A percentile compares a stretch with the other conserved stretches of the same genome.
Conservation (phyloP, 805 yeast genomes). For the Cyberlindnera nakhonratchasimensis region DNA sequence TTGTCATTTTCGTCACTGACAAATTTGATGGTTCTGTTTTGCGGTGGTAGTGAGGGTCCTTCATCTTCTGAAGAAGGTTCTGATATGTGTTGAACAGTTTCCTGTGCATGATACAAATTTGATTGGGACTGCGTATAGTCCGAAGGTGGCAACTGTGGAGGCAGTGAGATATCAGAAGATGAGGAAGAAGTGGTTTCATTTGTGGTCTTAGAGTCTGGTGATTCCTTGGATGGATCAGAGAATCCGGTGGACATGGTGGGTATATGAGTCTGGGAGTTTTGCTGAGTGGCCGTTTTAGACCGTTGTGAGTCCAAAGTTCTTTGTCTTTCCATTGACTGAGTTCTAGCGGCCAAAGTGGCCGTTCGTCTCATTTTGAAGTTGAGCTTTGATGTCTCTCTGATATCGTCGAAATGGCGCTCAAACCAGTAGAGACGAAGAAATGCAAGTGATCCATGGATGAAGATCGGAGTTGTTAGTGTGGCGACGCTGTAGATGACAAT, state of each 20-base stretch:
- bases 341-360: constrained; percentile 60
- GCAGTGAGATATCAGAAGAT: constrained; percentile 17
- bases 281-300: neutral
- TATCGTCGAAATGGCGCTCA: constrained; percentile 80
- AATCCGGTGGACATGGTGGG: neutral
- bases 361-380: constrained; percentile 82
- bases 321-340: constrained; percentile 29
- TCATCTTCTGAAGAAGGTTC: constrained; percentile 27
- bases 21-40: constrained; percentile 12
- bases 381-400: constrained; percentile 70
- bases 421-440: constrained; percentile 84
- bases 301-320: constrained; percentile 16
- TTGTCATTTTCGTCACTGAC: constrained; percentile 1
- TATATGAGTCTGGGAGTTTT: neutral
- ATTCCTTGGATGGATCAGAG: neutral
- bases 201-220: constrained; percentile 7
- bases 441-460: constrained; percentile 76
- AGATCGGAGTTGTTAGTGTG: constrained; percentile 78
- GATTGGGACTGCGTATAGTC: constrained; percentile 11
- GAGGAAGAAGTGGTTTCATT: constrained; percentile 10
- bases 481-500: constrained; percentile 61
- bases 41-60: constrained; percentile 8
- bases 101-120: constrained; percentile 7
- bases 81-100: constrained; percentile 19
- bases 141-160: constrained; percentile 3